Conservation (phyloP, 176 grass and related monocot species). For the Triticum turgidum region DNA sequence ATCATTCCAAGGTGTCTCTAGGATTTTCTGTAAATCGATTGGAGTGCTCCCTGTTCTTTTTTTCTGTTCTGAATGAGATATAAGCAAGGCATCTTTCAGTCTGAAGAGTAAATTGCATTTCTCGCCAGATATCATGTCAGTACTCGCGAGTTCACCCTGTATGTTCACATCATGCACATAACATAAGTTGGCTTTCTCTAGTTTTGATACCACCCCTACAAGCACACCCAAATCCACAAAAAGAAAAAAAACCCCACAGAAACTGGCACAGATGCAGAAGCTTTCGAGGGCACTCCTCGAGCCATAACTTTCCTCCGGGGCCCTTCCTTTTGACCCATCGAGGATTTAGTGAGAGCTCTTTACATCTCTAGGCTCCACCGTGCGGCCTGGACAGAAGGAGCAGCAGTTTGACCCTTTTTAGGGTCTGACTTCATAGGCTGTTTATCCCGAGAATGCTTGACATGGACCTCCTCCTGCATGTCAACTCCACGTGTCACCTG, state of each 20-base stretch:
- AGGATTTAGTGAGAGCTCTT: not conserved
- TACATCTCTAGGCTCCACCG: not conserved
- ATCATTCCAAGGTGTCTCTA: not conserved
- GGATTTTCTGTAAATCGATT: constrained; percentile 6
- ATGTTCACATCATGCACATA: not conserved
- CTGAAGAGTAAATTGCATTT: not conserved
- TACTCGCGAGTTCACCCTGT: not conserved
- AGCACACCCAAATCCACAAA: not conserved
- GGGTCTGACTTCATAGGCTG: not conserved
- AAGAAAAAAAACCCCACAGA: not conserved
- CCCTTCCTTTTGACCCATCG: not conserved
- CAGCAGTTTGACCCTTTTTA: not conserved
- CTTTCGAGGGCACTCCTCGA: not conserved
- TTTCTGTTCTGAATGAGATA: not conserved
- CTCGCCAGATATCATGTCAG: not conserved
- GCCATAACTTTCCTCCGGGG: not conserved
- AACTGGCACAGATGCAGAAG: not conserved
- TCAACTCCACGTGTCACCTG: not conserved
- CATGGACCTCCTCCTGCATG: not conserved
- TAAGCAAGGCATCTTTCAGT: not conserved
- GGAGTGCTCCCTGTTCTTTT: not conserved
- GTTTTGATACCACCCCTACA: not conserved
- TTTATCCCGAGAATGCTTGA: not conserved
- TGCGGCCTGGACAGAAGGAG: not conserved
- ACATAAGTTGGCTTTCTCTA: not conserved